Evolutionary conservation across 1,284 basidiomycete species (phyloP), one percentile per base, ranked within the genome.

Genomic region (Inonotus obliquus): DNA sequence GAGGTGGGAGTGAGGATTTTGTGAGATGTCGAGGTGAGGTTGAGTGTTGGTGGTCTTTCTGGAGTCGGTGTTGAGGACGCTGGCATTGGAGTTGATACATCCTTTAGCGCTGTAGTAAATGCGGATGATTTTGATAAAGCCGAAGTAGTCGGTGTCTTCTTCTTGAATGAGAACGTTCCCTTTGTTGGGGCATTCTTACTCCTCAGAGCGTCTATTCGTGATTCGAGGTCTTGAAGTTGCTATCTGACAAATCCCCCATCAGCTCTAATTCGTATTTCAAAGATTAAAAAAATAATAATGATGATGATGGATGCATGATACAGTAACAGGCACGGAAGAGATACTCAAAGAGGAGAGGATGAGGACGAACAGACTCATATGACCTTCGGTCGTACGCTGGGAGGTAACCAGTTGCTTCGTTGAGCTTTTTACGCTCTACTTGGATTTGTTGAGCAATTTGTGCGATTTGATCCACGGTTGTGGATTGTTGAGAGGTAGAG

Each of bases 371-470:
- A 66, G 76, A 71, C 67, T 89, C 87, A 67, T 81, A 89, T 66
- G 84, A 84, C 62, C 85, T 78, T 68, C 89, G 89, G 71, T 91
- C 89, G 69, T 90, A 92, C 45, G 80, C 75, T 4, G 91, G 87
- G 44, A 93, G 73, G 61, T 78, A 82, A 2, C 79, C 76, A 6
- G 81, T 82, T 5, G 84, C 86, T 68, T 84, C 86, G 1, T 79
- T 76, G 19, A 91, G 76, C 21, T 75, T 76, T 67, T 85, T 89
- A 44, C 81, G 77, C 54, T 89, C 71, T 63, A 79, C 80, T 4
- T 82, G 79, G 32, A 84, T 69, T 52, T 79, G 78, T 21, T 72
- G 64, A 4, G 79, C 71, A 21, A 83, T 61, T 23, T 69, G 69
- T 54, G 78, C 75, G 9, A 83, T 51, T n/a, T 60, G 61, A 23